A percentile compares a stretch with the other conserved stretches of the same genome.
phyloP scores from a whole-genome alignment of 2,329 filamentous ascomycete species.

The Aspergillus sp. region DNA sequence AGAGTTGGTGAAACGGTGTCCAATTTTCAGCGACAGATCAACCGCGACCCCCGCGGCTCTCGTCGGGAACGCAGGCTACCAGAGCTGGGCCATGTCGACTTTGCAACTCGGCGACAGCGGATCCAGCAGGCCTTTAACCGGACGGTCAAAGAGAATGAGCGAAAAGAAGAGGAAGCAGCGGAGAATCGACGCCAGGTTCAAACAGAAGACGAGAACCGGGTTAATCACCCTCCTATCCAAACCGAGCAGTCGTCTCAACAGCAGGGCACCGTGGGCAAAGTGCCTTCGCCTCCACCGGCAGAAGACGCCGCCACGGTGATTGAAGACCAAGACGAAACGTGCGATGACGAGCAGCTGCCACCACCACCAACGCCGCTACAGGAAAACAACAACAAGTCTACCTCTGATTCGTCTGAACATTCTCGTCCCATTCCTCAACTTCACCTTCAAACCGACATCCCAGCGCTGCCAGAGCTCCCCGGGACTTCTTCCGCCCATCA shows the following conservation, averaged over 20 bases:
- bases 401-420: not conserved
- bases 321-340: constrained; percentile 10
- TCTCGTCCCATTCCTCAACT: constrained; percentile 15
- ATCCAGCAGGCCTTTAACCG: constrained; percentile 81
- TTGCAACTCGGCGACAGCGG: constrained; percentile 69
- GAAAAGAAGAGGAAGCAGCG: constrained; percentile 51
- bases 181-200: constrained; percentile 38
- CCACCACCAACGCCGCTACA: constrained; percentile 1
- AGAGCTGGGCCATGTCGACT: constrained; percentile 70
- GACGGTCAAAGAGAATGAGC: constrained; percentile 61
- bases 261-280: constrained; percentile 3
- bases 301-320: constrained; percentile 19
- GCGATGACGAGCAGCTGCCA: constrained; percentile 8
- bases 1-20: constrained; percentile 53
- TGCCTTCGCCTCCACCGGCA: constrained; percentile 2
- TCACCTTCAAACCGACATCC: constrained; percentile 19
- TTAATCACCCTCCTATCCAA: constrained; percentile 15
- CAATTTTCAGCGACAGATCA: constrained; percentile 31
- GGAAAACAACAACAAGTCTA: not conserved
- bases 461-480: constrained; percentile 1
- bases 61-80: constrained; percentile 41
- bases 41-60: constrained; percentile 23
- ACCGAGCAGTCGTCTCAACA: not conserved
- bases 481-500: constrained; percentile 4
- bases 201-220: constrained; percentile 43